Base-by-base conservation (phyloP, 2,329 filamentous ascomycete species). In the Colletotrichum brevisporum region DNA sequence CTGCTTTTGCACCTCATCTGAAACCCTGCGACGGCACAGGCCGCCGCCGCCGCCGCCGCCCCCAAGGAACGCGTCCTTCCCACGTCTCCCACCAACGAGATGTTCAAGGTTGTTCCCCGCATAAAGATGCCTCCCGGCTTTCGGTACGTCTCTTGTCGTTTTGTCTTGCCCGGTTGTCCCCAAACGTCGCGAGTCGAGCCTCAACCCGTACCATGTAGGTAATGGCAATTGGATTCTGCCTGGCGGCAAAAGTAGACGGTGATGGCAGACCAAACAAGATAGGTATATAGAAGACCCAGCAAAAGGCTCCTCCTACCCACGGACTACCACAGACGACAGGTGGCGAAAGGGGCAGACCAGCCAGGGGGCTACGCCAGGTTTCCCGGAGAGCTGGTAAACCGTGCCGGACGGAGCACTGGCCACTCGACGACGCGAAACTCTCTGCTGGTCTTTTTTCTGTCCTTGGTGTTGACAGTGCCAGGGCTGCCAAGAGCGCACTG, bases 341-440 rank as follows among this genome's bases (percentile, higher is more conserved):
- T 24, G 36, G 5, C 43, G 15, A 43, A 58, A 24, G 39, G 31
- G 54, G 26, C 51, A 58, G 51, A 48, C 65, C 60, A 56, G 66
- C 16, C 57, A 50, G 54, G 60, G 55, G 66, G 6, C 31, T 36
- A 43, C 48, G 54, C 55, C 60, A 54, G 51, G 48, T 66, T 66
- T 66, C 62, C 66, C 66, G 62, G 51, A 31, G 31, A 66, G 66
- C 51, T 69, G 66, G 66, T 21, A 66, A 66, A 60, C 62, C 55
- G 51, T 66, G 66, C 51, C 63, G 51, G 62, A 52, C 26, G 24
- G 18, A 66, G 66, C 66, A 69, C 51, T 69, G 62, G 66, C 62
- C 66, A 69, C n/a, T 10, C 10, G 31, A 36, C 31, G 31, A 36
- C 31, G 31, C 21, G 41, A 58, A 59, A 65, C 60, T 59, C 53